These are phyloP conservation scores for Sorghum bicolor DNA, from an alignment of 176 grass and related monocot species.

Conservation along the genomic window DNA sequence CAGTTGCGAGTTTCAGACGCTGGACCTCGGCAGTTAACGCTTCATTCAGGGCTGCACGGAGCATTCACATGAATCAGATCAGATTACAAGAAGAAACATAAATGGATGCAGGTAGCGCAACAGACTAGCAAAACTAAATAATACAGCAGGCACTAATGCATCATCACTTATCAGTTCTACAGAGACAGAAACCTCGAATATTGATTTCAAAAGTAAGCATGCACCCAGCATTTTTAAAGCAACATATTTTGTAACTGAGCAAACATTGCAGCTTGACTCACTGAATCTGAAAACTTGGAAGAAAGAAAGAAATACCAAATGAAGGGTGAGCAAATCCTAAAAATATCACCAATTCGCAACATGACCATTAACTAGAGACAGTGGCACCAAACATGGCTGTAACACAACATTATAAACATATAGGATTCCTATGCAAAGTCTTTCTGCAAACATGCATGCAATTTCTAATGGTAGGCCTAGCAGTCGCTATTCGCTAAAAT, in stretches of 20 bases:
- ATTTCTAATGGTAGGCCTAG: not conserved
- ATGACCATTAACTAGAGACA: not conserved
- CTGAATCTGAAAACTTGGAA: not conserved
- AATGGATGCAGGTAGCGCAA: not conserved
- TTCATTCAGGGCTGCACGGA: constrained; percentile 80
- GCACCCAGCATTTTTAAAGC: not conserved
- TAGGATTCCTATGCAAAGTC: not conserved
- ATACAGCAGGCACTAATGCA: not conserved
- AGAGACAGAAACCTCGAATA: not conserved
- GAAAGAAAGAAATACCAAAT: not conserved
- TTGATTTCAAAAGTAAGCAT: not conserved
- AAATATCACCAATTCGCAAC: not conserved
- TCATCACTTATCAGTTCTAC: not conserved
- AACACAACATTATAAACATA: not conserved
- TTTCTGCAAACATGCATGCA: not conserved
- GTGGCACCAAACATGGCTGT: not conserved
- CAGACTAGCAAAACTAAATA: not conserved
- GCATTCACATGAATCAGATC: constrained; percentile 15
- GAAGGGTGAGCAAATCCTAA: not conserved
- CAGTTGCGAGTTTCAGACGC: constrained; percentile 69
- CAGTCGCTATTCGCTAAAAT: not conserved
- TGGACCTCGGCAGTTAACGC: constrained; percentile 78
- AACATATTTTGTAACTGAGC: not conserved
- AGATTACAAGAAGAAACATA: not conserved
- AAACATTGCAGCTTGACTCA: not conserved